Evolutionary conservation across 306 rosid genomes (phyloP).

Genomic region (Fragaria iinumae): DNA sequence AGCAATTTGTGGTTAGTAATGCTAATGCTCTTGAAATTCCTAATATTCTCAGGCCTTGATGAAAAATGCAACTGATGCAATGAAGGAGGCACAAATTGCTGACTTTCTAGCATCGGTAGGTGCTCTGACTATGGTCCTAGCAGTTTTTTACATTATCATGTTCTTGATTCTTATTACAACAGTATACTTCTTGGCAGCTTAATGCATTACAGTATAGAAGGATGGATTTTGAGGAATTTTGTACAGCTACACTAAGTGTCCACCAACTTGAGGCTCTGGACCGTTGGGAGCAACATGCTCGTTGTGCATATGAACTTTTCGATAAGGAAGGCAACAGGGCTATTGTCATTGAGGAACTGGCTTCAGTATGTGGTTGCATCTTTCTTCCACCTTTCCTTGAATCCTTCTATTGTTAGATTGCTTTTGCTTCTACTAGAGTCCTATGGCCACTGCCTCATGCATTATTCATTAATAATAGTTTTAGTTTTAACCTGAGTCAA

Average conservation of each 20-base stretch:
- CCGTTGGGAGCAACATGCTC: constrained; percentile 89
- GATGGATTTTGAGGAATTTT: constrained; percentile 90
- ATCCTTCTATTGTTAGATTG: not conserved
- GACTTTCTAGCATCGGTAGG: constrained; percentile 77
- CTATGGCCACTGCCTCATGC: not conserved
- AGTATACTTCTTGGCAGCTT: constrained; percentile 46
- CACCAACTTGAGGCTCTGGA: constrained; percentile 82
- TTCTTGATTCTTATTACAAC: constrained; percentile 6
- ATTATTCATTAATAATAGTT: not conserved
- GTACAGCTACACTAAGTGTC: constrained; percentile 79
- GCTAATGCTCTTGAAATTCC: constrained; percentile 26
- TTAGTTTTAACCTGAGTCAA: not conserved
- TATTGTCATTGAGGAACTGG: constrained; percentile 81
- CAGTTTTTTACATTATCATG: not conserved
- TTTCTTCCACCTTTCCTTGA: not conserved
- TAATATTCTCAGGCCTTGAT: constrained; percentile 57
- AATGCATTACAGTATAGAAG: constrained; percentile 81
- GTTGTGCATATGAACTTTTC: constrained; percentile 73
- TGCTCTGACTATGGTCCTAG: constrained; percentile 13
- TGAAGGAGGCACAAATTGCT: constrained; percentile 79
- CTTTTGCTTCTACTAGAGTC: not conserved
- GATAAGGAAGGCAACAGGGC: constrained; percentile 87
- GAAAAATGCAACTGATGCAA: constrained; percentile 85
- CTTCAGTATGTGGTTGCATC: constrained; percentile 63
- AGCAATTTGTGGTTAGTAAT: constrained; percentile 20